phyloP scores from a whole-genome alignment of 2,329 filamentous ascomycete species.

The Penicillium sp. region DNA sequence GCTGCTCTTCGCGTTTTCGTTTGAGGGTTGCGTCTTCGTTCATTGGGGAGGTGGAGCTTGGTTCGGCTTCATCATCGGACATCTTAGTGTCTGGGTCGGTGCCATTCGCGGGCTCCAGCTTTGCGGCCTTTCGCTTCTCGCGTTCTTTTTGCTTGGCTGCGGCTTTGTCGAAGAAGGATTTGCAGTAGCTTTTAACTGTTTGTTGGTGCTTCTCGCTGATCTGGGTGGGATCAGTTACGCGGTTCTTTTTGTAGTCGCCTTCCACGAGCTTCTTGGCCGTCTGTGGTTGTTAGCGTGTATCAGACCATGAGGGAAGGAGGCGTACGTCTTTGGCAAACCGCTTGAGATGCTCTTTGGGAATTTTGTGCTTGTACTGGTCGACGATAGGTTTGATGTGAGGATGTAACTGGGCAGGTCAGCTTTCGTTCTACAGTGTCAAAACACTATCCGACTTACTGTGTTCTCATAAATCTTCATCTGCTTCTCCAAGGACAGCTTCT shows the following conservation, averaged over 20 bases:
- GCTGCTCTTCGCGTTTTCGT: slow-evolving; percentile 16
- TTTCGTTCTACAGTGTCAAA: background rate
- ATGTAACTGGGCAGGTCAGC: slow-evolving; percentile 57
- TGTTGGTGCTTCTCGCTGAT: slow-evolving; percentile 73
- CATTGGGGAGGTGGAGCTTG: slow-evolving; percentile 39
- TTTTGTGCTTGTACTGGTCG: slow-evolving; percentile 79
- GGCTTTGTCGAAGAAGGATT: slow-evolving; percentile 81
- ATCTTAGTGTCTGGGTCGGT: slow-evolving; percentile 33
- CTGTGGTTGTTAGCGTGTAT: slow-evolving; percentile 23
- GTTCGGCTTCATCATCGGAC: slow-evolving; percentile 39
- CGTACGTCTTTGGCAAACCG: slow-evolving; percentile 60
- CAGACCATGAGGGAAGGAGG: background rate
- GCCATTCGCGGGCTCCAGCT: slow-evolving; percentile 27
- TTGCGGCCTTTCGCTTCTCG: slow-evolving; percentile 60
- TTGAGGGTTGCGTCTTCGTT: slow-evolving; percentile 40
- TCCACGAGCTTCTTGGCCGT: slow-evolving; percentile 84
- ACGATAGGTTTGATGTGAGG: slow-evolving; percentile 80
- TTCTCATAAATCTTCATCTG: slow-evolving; percentile 94
- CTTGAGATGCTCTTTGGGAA: slow-evolving; percentile 73
- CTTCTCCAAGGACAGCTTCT: slow-evolving; percentile 59
- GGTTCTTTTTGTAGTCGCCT: slow-evolving; percentile 83
- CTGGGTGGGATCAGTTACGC: slow-evolving; percentile 75
- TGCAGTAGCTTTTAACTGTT: slow-evolving; percentile 77
- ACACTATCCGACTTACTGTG: slow-evolving; percentile 59
- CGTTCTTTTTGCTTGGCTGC: slow-evolving; percentile 68